Conservation (phyloP, 371 early-diverging fungal genomes). For the Mucor ambiguus region DNA sequence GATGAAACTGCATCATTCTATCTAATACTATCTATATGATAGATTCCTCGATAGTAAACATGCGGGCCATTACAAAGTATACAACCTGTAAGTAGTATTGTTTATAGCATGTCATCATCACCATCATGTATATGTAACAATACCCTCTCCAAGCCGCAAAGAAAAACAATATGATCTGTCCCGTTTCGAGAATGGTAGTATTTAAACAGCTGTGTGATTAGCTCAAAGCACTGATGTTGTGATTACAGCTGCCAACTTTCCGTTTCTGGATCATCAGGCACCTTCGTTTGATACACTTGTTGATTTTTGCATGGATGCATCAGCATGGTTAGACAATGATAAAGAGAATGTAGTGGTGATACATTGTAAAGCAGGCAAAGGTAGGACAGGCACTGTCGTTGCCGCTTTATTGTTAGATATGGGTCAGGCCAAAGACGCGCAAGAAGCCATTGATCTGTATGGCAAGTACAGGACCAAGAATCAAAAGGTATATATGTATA, state of each 20-base stretch:
- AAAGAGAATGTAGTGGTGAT: constrained; percentile 62
- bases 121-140: not conserved
- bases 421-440: constrained; percentile 38
- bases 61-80: constrained; percentile 64
- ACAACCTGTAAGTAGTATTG: constrained; percentile 59
- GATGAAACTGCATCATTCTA: not conserved
- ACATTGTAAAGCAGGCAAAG: constrained; percentile 84
- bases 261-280: constrained; percentile 71
- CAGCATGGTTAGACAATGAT: constrained; percentile 52
- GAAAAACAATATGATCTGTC: constrained; percentile 51
- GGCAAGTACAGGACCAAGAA: constrained; percentile 56
- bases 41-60: constrained; percentile 68
- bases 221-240: not conserved
- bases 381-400: constrained; percentile 75
- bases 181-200: constrained; percentile 21
- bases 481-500: constrained; percentile 52
- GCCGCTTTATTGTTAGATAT: constrained; percentile 60
- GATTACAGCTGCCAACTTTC: constrained; percentile 50
- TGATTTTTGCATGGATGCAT: constrained; percentile 62
- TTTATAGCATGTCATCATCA: not conserved
- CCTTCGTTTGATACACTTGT: constrained; percentile 62
- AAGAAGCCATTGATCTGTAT: constrained; percentile 61
- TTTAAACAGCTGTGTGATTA: not conserved
- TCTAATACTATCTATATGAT: not conserved
- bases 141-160: constrained; percentile 42